Evolutionary conservation across 2,329 filamentous ascomycete genomes (phyloP).

Genomic region (Venturia oleaginea): DNA sequence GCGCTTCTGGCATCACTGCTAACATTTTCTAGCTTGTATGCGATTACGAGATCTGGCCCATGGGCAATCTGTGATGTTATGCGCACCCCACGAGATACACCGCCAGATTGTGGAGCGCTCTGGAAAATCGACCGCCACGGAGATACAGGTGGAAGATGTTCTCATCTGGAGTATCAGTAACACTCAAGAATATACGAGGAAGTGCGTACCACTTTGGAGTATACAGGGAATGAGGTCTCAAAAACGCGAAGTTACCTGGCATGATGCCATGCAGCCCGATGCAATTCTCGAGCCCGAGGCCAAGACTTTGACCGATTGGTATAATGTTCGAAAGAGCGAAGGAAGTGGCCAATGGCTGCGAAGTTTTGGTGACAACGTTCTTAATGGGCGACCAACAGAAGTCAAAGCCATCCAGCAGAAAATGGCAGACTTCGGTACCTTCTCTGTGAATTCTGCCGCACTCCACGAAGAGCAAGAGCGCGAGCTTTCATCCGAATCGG

Average conservation of each 20-base stretch:
- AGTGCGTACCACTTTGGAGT: neutral
- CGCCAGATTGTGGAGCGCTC: neutral
- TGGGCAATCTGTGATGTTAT: slow-evolving; percentile 57
- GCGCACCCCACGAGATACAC: slow-evolving; percentile 50
- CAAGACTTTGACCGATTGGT: neutral
- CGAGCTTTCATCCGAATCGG: neutral
- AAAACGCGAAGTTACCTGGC: neutral
- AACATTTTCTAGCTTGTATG: slow-evolving; percentile 49
- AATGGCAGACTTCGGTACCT: neutral
- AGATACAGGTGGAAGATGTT: slow-evolving; percentile 17
- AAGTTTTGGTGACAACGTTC: neutral
- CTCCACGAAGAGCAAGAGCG: neutral
- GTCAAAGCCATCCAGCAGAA: neutral
- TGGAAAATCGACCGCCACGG: slow-evolving; percentile 16
- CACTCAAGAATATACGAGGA: neutral
- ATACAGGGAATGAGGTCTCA: neutral
- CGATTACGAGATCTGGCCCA: slow-evolving; percentile 58
- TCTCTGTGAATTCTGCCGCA: neutral
- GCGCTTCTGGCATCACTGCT: no score
- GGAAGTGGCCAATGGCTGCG: neutral
- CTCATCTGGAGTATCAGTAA: neutral
- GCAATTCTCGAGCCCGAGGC: neutral
- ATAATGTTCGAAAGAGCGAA: neutral
- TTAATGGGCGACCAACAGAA: neutral
- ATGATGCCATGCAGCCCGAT: neutral